Evolutionary conservation across 345 rosid species (phyloP).

Genomic region (Excoecaria cochinchinensis): DNA sequence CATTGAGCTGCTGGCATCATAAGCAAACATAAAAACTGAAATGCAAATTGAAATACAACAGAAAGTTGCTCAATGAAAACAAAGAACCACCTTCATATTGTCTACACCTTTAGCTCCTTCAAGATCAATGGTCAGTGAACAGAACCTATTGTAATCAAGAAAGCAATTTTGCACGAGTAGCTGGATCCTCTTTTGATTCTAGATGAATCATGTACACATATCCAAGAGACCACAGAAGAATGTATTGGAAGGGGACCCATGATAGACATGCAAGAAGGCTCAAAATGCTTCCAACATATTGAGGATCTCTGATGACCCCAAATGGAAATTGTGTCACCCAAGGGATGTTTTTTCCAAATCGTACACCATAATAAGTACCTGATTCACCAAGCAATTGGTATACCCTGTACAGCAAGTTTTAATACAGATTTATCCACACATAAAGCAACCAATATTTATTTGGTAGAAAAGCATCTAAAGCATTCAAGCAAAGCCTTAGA

Average conservation of each 20-base stretch:
- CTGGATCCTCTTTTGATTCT: slow-evolving; percentile 68
- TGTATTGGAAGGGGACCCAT: slow-evolving; percentile 84
- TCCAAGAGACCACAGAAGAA: slow-evolving; percentile 72
- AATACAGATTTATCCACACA: slow-evolving; percentile 7
- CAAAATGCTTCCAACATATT: slow-evolving; percentile 80
- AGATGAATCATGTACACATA: slow-evolving; percentile 61
- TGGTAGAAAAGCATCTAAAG: background rate
- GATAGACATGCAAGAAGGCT: slow-evolving; percentile 69
- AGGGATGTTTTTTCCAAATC: slow-evolving; percentile 72
- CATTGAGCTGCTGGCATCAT: background rate
- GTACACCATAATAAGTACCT: slow-evolving; percentile 84
- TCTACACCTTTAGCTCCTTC: background rate
- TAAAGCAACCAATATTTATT: background rate
- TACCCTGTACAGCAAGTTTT: slow-evolving; percentile 49
- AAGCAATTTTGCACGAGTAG: slow-evolving; percentile 60
- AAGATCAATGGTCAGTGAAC: slow-evolving; percentile 13
- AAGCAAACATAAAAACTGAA: background rate
- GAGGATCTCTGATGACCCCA: slow-evolving; percentile 87
- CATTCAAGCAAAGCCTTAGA: background rate
- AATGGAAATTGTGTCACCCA: slow-evolving; percentile 89
- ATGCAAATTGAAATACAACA: background rate
- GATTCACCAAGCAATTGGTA: slow-evolving; percentile 89
- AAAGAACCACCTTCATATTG: slow-evolving; percentile 1
- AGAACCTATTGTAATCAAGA: slow-evolving; percentile 31
- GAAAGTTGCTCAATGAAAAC: background rate